Base-by-base conservation (phyloP, 139 green algal species). In the Zygnema circumcarinatum region DNA sequence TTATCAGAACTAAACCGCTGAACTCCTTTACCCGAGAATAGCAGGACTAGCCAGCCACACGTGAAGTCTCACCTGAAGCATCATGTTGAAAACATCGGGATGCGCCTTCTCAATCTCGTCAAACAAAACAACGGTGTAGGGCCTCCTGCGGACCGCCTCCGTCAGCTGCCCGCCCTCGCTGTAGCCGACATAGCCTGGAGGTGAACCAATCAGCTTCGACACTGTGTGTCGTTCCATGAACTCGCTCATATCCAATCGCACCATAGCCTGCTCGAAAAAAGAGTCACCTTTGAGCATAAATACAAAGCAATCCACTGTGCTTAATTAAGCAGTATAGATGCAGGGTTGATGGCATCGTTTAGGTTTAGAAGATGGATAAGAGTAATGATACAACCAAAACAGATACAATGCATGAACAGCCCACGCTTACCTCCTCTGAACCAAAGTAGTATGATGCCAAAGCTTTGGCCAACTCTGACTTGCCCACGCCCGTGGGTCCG, bases 31-130 rank as follows among this genome's bases (percentile, higher is more conserved):
- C n/a, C n/a, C n/a, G n/a, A n/a, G n/a, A n/a, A n/a, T n/a, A n/a
- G n/a, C n/a, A n/a, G n/a, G n/a, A n/a, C n/a, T n/a, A n/a, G n/a
- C n/a, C n/a, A n/a, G n/a, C n/a, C n/a, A n/a, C n/a, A n/a, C n/a
- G n/a, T n/a, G n/a, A n/a, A n/a, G 2, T 38, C 81, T 38, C 36
- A 90, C 85, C 94, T 98, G 95, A 84, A 99, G 96, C 96, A 99
- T 99, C 95, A 99, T 99, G 94, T 99, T 99, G 94, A 99, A 99
- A 42, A 99, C 97, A 79, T 99, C 97, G 21, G 97, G 97, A 92
- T 99, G 97, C 25, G 97, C 97, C 95, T 99, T 99, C 93, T 99
- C 97, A 87, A 99, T 98, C 94, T 99, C 97, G 94, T 99, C 97
- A 90, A 99, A 99, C 79, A 99, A 94, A 84, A 99, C 95, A 56